These are phyloP conservation scores for Trichoderma atrobrunneum DNA, from an alignment of 2,329 filamentous ascomycete species.

Conservation along the genomic window DNA sequence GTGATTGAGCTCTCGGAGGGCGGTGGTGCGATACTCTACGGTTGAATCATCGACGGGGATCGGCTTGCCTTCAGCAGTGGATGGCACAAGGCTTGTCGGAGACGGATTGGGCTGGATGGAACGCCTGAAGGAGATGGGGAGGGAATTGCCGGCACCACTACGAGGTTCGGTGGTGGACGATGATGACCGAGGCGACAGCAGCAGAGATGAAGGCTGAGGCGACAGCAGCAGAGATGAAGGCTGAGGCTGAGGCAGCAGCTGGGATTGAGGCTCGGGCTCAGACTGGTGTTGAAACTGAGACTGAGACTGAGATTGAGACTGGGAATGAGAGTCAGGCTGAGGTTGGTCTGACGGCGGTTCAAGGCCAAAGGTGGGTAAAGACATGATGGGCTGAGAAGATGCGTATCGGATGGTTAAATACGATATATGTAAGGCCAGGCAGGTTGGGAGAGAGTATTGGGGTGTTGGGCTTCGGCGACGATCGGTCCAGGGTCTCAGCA, in stretches of 20 bases:
- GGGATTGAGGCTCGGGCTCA: neutral
- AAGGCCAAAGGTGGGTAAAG: conserved; percentile 17
- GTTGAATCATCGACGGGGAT: conserved; percentile 57
- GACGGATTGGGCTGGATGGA: conserved; percentile 49
- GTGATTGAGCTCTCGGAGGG: conserved; percentile 58
- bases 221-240: conserved; percentile 25
- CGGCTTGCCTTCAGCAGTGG: conserved; percentile 54
- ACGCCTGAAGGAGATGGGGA: conserved; percentile 49
- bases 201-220: conserved; percentile 23
- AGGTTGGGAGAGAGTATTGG: conserved; percentile 15
- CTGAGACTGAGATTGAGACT: conserved; percentile 22
- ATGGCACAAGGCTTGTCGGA: conserved; percentile 52
- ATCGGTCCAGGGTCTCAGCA: conserved; percentile 20
- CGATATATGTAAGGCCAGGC: conserved; percentile 5
- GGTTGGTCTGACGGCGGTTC: neutral
- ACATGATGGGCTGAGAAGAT: conserved; percentile 14
- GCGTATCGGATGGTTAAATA: conserved; percentile 14
- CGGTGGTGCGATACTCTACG: conserved; percentile 56
- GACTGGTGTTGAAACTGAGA: conserved; percentile 23
- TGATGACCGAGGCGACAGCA: conserved; percentile 26
- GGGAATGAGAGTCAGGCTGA: neutral
- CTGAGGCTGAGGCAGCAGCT: conserved; percentile 23
- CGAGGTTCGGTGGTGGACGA: conserved; percentile 26
- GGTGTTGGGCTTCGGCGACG: conserved; percentile 18
- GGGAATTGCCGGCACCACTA: conserved; percentile 36